Evolutionary conservation across 768 basidiomycete species (phyloP).

Genomic region (Mycena floridula): DNA sequence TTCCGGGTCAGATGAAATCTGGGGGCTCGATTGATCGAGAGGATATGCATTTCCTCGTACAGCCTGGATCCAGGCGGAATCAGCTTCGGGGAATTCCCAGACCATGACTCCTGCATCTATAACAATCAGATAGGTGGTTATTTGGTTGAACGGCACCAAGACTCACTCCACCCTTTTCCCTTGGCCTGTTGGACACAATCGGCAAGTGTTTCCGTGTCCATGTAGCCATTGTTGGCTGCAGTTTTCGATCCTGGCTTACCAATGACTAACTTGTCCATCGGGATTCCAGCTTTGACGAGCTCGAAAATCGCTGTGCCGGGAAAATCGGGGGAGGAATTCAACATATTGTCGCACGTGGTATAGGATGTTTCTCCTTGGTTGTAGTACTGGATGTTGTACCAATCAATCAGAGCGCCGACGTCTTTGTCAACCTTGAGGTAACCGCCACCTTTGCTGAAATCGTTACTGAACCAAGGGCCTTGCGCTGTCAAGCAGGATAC

Average conservation of each 20-base stretch:
- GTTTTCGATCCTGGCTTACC: not conserved
- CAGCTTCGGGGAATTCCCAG: not conserved
- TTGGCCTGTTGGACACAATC: not conserved
- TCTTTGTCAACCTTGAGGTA: constrained; percentile 31
- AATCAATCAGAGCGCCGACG: constrained; percentile 34
- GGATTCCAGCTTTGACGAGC: not conserved
- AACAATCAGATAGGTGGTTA: too few relatives aligned
- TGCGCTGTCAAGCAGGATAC: not conserved
- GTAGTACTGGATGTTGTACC: constrained; percentile 19
- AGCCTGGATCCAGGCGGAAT: not conserved
- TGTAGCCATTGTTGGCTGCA: not conserved
- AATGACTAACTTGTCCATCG: not conserved
- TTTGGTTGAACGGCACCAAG: too few relatives aligned
- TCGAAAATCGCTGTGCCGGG: not conserved
- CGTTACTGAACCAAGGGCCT: constrained; percentile 10
- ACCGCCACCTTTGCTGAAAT: constrained; percentile 17
- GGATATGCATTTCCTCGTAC: not conserved
- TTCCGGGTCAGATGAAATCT: too few relatives aligned
- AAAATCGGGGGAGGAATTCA: not conserved
- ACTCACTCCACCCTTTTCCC: not conserved
- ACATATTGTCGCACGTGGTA: not conserved
- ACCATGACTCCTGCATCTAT: not conserved
- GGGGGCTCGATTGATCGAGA: too few relatives aligned
- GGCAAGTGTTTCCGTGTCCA: not conserved
- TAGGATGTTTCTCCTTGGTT: not conserved